Conservation (phyloP, 352 stramenopile species). For the Globisporangium acanthophoron region DNA sequence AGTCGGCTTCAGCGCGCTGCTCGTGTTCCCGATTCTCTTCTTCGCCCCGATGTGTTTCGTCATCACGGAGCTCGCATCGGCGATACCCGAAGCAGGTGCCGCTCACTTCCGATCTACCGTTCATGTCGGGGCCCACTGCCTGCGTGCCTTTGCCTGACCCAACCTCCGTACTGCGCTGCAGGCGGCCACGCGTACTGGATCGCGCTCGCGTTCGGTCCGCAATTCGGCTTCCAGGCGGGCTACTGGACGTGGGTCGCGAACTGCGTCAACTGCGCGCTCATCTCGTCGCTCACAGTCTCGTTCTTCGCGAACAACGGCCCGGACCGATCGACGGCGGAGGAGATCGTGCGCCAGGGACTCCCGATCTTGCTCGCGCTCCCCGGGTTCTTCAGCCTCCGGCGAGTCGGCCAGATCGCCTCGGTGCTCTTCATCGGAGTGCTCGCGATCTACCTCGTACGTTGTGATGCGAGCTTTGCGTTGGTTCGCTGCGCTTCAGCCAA, state of each 20-base stretch:
- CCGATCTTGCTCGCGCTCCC: conserved; percentile 44
- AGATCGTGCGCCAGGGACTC: conserved; percentile 43
- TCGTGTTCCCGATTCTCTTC: conserved; percentile 37
- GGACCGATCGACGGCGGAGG: conserved; percentile 24
- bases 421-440: conserved; percentile 30
- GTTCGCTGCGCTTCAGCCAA: not conserved
- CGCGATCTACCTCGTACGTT: conserved; percentile 30
- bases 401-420: conserved; percentile 27
- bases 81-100: conserved; percentile 30
- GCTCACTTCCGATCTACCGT: no score
- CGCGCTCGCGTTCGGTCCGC: conserved; percentile 53
- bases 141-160: not conserved
- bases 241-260: conserved; percentile 85
- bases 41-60: conserved; percentile 43
- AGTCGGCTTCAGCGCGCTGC: conserved; percentile 25
- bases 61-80: conserved; percentile 40
- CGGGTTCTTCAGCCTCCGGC: conserved; percentile 34
- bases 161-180: not conserved
- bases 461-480: not conserved
- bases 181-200: conserved; percentile 68
- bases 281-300: conserved; percentile 43
- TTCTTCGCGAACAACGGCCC: conserved; percentile 18
- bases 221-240: conserved; percentile 65
- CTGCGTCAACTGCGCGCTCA: conserved; percentile 68
- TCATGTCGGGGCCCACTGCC: no score